A percentile compares a stretch with the other conserved stretches of the same genome.
Conservation (phyloP, 2,329 filamentous ascomycete genomes). For the Colletotrichum sp. region DNA sequence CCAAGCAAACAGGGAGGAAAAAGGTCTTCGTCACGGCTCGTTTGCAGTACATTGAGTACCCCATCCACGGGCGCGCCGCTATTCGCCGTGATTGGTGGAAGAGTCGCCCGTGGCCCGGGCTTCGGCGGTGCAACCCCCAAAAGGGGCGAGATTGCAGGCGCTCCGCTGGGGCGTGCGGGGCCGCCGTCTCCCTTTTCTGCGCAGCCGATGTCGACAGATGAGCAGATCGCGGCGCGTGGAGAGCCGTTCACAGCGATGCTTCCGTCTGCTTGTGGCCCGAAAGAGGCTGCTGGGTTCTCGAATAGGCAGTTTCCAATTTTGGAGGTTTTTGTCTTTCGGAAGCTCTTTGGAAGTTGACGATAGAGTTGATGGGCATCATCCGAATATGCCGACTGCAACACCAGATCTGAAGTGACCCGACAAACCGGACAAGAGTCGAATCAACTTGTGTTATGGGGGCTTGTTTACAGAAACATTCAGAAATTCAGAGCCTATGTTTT, state of each 20-base stretch:
- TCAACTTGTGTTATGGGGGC: not conserved
- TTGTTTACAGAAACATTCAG: not conserved
- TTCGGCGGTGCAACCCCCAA: not conserved
- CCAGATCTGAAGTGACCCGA: not conserved
- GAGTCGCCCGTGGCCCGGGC: not conserved
- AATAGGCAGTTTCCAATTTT: not conserved
- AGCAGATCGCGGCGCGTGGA: not conserved
- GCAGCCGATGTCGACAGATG: not conserved
- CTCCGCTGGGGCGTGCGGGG: slow-evolving; percentile 2
- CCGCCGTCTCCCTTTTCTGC: not conserved
- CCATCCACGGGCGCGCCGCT: not conserved
- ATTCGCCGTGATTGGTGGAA: slow-evolving; percentile 13
- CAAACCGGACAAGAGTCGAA: not conserved
- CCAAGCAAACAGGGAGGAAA: not conserved
- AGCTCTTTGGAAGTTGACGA: not conserved
- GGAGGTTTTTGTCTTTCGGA: not conserved
- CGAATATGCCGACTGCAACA: not conserved
- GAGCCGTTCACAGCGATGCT: not conserved
- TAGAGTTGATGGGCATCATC: not conserved
- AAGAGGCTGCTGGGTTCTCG: not conserved
- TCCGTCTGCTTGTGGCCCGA: not conserved
- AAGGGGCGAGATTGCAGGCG: slow-evolving; percentile 5
- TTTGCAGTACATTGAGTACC: slow-evolving; percentile 12
- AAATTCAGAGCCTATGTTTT: fast-evolving
- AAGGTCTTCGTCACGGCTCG: not conserved